Conservation (phyloP, 2,329 filamentous ascomycete genomes). For the Alternaria sp. region DNA sequence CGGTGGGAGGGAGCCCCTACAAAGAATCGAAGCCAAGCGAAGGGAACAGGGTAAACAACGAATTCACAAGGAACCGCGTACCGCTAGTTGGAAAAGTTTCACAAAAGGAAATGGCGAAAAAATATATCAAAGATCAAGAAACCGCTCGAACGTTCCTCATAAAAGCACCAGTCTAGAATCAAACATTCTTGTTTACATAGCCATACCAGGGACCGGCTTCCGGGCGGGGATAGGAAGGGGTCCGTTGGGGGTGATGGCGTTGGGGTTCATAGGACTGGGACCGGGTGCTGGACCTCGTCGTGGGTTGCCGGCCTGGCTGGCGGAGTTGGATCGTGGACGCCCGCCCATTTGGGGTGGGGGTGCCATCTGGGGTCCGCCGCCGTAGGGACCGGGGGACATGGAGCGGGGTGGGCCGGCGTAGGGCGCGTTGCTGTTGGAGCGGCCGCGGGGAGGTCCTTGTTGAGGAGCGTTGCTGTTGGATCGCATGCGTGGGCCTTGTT, state of each 20-base stretch:
- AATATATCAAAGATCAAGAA: slow-evolving; percentile 8
- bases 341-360: slow-evolving; percentile 40
- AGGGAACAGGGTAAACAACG: slow-evolving; percentile 9
- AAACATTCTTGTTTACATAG: slow-evolving; percentile 37
- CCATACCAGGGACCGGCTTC: slow-evolving; percentile 57
- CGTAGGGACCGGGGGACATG: slow-evolving; percentile 50
- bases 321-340: slow-evolving; percentile 48
- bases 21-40: slow-evolving; percentile 14
- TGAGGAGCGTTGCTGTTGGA: slow-evolving; percentile 47
- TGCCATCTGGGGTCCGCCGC: slow-evolving; percentile 41
- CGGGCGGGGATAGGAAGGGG: slow-evolving; percentile 43
- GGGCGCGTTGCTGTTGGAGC: slow-evolving; percentile 49
- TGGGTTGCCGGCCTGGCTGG: slow-evolving; percentile 35
- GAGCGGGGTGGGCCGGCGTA: slow-evolving; percentile 45
- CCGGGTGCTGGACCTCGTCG: slow-evolving; percentile 41
- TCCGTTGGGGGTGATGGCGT: slow-evolving; percentile 5
- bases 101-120: slow-evolving; percentile 11
- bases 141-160: slow-evolving; percentile 33
- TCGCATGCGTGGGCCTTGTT: slow-evolving; percentile 38
- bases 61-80: slow-evolving; percentile 2
- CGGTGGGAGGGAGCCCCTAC: neutral
- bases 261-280: slow-evolving; percentile 48
- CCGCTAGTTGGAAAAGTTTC: neutral
- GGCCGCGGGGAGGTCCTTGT: slow-evolving; percentile 30
- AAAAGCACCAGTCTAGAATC: slow-evolving; percentile 13